Evolutionary conservation across 2,329 filamentous ascomycete species (phyloP).

Genomic region (Thielaviopsis ethacetica): DNA sequence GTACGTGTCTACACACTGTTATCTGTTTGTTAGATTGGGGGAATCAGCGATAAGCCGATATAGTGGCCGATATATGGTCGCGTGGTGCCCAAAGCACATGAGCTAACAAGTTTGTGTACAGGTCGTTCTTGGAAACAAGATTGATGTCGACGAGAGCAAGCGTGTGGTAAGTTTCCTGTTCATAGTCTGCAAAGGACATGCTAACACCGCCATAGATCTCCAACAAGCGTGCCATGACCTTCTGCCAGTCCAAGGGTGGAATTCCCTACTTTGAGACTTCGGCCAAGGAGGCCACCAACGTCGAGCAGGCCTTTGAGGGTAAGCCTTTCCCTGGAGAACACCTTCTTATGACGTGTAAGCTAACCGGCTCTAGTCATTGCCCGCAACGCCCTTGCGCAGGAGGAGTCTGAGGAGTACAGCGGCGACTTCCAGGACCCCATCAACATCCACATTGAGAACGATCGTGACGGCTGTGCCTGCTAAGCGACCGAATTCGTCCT

Average conservation of each 20-base stretch:
- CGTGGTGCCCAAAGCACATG: no score
- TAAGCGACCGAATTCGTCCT: slow-evolving; percentile 28
- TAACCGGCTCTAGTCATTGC: slow-evolving; percentile 58
- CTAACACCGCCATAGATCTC: slow-evolving; percentile 46
- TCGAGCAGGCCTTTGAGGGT: slow-evolving; percentile 67
- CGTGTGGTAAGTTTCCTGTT: not conserved
- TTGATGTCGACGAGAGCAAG: slow-evolving; percentile 70
- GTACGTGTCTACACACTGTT: slow-evolving; percentile 34
- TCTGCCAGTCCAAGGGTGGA: slow-evolving; percentile 91
- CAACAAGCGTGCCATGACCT: slow-evolving; percentile 88
- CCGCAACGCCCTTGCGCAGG: slow-evolving; percentile 84
- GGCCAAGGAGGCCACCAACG: slow-evolving; percentile 96
- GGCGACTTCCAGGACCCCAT: slow-evolving; percentile 96
- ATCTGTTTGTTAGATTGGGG: not conserved
- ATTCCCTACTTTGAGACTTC: slow-evolving; percentile 99
- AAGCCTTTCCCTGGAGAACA: slow-evolving; percentile 14
- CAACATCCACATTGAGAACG: slow-evolving; percentile 92
- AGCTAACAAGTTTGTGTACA: slow-evolving; percentile 22
- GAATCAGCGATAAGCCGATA: not conserved
- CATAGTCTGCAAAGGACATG: no score
- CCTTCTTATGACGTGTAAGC: not conserved
- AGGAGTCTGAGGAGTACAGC: slow-evolving; percentile 95
- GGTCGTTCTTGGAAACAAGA: slow-evolving; percentile 97
- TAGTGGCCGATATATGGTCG: not conserved
- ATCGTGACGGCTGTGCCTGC: slow-evolving; percentile 85